Percentiles rank a stretch among this genome's conserved stretches.
Conservation (phyloP, 192 early-diverging fungal species). For the Umbelopsis sp. region DNA sequence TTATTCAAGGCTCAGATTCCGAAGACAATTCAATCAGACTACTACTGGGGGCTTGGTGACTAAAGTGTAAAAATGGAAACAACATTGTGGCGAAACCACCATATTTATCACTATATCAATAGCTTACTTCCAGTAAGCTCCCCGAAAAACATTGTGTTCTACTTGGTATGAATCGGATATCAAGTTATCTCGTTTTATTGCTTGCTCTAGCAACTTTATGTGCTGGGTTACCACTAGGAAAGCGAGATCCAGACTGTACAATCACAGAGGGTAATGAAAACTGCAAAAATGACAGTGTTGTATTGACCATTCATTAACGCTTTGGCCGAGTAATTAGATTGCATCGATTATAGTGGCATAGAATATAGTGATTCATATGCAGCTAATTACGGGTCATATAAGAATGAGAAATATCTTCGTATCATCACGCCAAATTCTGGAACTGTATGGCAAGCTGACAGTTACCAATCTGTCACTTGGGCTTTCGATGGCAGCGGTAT, state of each 20-base stretch:
- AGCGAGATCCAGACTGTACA: neutral
- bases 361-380: too few relatives aligned
- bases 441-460: neutral
- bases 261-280: too few relatives aligned
- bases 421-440: neutral
- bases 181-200: neutral
- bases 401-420: neutral
- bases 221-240: neutral
- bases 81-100: neutral
- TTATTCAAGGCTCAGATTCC: too few relatives aligned
- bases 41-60: too few relatives aligned
- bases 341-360: too few relatives aligned
- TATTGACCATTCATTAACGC: too few relatives aligned
- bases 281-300: too few relatives aligned
- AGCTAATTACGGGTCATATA: too few relatives aligned
- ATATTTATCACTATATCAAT: too few relatives aligned
- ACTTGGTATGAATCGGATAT: neutral
- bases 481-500: neutral
- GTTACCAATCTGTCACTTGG: neutral
- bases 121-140: neutral
- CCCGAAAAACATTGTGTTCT: neutral
- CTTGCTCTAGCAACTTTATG: neutral
- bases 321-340: too few relatives aligned
- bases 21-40: too few relatives aligned
- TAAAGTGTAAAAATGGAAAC: neutral